Evolutionary conservation across 805 yeast genomes (phyloP).

Genomic region (Cyberlindnera euphorbiiphila): DNA sequence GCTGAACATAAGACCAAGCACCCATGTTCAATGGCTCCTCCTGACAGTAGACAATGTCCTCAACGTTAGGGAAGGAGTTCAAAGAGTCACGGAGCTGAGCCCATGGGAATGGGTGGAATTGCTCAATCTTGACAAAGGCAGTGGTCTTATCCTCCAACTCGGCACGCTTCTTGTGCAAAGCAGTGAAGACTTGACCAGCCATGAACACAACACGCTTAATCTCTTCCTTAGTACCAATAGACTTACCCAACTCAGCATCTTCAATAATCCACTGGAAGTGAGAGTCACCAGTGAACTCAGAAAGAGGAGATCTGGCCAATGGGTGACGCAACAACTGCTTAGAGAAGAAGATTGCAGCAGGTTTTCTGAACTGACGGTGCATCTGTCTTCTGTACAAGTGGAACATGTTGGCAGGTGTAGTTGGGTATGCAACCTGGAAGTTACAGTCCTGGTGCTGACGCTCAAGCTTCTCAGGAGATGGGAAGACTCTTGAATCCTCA

Average conservation of each 20-base stretch:
- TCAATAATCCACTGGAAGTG: conserved; percentile 96
- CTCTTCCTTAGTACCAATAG: conserved; percentile 72
- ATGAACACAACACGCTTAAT: conserved; percentile 83
- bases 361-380: conserved; percentile 98
- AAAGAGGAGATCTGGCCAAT: conserved; percentile 80
- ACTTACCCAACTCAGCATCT: conserved; percentile 79
- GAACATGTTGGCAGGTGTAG: conserved; percentile 96
- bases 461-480: conserved; percentile 78
- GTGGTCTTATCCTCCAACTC: conserved; percentile 72
- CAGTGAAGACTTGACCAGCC: conserved; percentile 93
- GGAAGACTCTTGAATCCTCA: conserved; percentile 95
- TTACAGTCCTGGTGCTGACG: conserved; percentile 99
- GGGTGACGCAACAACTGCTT: conserved; percentile 96
- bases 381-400: conserved; percentile 97
- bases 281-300: conserved; percentile 87
- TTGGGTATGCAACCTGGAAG: conserved; percentile 97
- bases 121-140: conserved; percentile 87
- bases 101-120: conserved; percentile 98
- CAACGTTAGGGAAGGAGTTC: conserved; percentile 71
- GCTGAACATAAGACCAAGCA: conserved; percentile 72
- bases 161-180: conserved; percentile 86
- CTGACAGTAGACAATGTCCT: conserved; percentile 95
- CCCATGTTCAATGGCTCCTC: conserved; percentile 99
- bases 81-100: conserved; percentile 86
- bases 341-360: conserved; percentile 83